These are phyloP conservation scores for Curvularia sp. DNA, from an alignment of 2,329 filamentous ascomycete species.

Conservation along the genomic window DNA sequence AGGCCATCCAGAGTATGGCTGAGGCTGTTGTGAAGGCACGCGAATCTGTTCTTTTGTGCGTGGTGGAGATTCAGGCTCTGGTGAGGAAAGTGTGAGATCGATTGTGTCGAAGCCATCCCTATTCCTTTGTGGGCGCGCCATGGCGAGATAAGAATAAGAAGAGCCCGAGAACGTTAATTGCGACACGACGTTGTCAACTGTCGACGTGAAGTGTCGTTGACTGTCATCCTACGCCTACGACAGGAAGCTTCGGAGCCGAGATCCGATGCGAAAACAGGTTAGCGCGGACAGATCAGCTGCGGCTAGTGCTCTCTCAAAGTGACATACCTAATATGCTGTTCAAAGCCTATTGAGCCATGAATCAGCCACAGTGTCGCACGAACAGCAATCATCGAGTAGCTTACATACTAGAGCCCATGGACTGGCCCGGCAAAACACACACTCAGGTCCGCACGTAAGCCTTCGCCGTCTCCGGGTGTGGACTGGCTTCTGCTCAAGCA, in stretches of 20 bases:
- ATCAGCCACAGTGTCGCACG: neutral
- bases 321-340: neutral
- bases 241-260: neutral
- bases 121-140: slow-evolving; percentile 14
- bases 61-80: slow-evolving; percentile 22
- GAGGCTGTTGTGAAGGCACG: slow-evolving; percentile 18
- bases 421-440: slow-evolving; percentile 12
- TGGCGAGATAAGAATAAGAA: slow-evolving; percentile 2
- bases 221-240: neutral
- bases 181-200: neutral
- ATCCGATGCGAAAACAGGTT: neutral
- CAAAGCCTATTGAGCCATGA: neutral
- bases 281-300: neutral
- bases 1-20: slow-evolving; percentile 13
- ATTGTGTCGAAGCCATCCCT: slow-evolving; percentile 26
- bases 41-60: slow-evolving; percentile 15
- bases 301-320: neutral
- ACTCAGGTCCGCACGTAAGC: slow-evolving; percentile 10
- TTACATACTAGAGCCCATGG: neutral
- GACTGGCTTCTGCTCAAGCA: neutral
- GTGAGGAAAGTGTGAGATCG: slow-evolving; percentile 36
- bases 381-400: neutral
- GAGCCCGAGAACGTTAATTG: neutral
- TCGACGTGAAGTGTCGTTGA: neutral
- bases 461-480: neutral